phyloP scores from a whole-genome alignment of 345 rosid genomes.

The Rhodamnia rubescens region DNA sequence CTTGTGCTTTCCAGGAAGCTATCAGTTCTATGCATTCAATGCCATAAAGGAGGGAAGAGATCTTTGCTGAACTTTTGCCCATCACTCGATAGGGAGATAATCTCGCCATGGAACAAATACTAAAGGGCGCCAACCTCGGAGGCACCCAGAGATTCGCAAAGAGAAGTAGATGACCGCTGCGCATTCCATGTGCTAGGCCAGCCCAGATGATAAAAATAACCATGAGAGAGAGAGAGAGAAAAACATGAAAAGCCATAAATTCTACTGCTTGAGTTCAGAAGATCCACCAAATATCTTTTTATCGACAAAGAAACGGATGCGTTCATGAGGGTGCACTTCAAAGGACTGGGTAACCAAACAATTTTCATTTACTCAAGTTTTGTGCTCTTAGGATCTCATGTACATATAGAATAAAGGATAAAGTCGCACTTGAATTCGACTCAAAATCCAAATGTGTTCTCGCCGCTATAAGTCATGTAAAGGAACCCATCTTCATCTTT shows the following conservation, averaged over 20 bases:
- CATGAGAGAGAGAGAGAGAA: neutral
- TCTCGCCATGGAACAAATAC: neutral
- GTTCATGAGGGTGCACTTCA: neutral
- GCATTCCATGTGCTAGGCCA: neutral
- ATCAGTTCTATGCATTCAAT: neutral
- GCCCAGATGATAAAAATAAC: neutral
- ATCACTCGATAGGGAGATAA: neutral
- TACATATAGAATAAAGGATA: neutral
- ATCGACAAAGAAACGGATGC: neutral
- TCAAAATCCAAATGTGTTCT: slow-evolving; percentile 47
- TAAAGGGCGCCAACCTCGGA: neutral
- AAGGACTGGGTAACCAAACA: neutral
- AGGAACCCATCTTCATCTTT: slow-evolving; percentile 66
- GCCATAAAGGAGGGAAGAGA: neutral
- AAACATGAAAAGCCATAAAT: neutral
- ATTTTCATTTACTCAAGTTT: neutral
- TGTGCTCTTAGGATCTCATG: neutral
- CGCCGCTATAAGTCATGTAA: slow-evolving; percentile 61
- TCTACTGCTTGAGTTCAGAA: neutral
- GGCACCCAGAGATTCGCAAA: neutral
- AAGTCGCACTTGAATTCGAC: neutral
- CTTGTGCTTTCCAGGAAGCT: neutral
- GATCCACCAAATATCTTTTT: neutral
- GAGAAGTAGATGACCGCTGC: neutral
- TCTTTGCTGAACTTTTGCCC: neutral